Base-by-base conservation (phyloP, 352 stramenopile genomes). In the Thalassiosira hispida region DNA sequence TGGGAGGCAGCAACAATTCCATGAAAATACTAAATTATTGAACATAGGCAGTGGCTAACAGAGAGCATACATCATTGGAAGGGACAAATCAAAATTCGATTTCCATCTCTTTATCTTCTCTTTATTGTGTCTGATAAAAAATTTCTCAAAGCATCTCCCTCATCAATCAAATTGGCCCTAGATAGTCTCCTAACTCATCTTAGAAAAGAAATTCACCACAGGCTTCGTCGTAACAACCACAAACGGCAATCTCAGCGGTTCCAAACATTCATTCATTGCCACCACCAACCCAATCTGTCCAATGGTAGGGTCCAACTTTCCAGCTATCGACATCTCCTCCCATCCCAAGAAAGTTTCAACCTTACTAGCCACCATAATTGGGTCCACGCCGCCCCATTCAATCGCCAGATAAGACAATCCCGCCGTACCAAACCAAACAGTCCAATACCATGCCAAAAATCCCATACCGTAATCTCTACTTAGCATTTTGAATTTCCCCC, bases 201-300 rank as follows among this genome's bases (percentile, higher is more conserved):
- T 80, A 44, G 53, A 81, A 53, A 93, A 79, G 25, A 69, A 49
- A 65, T 94, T 84, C 12, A 94, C 81, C 12, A 93, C 70, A 16
- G 89, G 89, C 63, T 91, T 94, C 0, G 90, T 86, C n/a, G 89
- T 93, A 16, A 90, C 57, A 38, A 94, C 85, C 1, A 94, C 89
- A 47, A 94, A 69, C 1, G 87, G 87, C n/a, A 93, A 69, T 55
- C 89, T 78, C n/a, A 94, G 29, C 47, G 84, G 83, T 73, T 94
- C 89, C 52, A 93, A 68, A 46, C 87, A 79, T 76, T 94, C 89
- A 72, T 94, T 94, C 3, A 91, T n/a, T 5, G 85, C 78, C 60
- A 94, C 29, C 14, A 81, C 79, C 35, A 94, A 49, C 27, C 85
- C 89, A 42, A 93, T 83, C 35, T 87, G 81, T 57, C 89, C 89